A percentile compares a stretch with the other conserved stretches of the same genome.
Evolutionary conservation across 2,329 filamentous ascomycete species (phyloP).

Genomic region (Diaporthe amygdali): DNA sequence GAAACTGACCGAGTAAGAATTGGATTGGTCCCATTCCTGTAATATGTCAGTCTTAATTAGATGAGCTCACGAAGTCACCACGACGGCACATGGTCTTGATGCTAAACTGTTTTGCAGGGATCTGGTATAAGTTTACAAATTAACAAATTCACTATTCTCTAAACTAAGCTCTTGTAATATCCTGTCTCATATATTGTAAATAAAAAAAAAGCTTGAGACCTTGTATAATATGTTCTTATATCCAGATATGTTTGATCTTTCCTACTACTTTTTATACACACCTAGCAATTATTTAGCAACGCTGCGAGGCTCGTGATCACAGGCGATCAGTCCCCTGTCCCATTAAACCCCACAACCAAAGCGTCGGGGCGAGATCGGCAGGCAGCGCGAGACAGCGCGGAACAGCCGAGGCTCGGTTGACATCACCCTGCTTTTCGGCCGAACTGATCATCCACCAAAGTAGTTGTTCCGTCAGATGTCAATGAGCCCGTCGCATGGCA

Average conservation of each 20-base stretch:
- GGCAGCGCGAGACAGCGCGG: not conserved
- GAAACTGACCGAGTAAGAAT: no score
- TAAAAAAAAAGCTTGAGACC: no score
- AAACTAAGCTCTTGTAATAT: no score
- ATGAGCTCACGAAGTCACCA: conserved; percentile 17
- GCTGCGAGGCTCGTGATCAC: not conserved
- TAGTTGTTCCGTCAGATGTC: not conserved
- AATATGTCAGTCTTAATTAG: no score
- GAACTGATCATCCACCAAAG: not conserved
- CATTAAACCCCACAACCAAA: not conserved
- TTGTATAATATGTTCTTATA: no score
- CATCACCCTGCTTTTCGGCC: not conserved
- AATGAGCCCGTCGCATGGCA: not conserved
- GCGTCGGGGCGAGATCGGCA: conserved; percentile 19
- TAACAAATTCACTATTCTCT: not conserved
- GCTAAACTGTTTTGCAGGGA: not conserved
- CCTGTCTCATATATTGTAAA: no score
- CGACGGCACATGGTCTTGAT: conserved; percentile 20
- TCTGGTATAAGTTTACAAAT: not conserved
- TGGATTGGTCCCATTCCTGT: no score
- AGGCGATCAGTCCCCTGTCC: not conserved
- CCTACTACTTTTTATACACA: not conserved
- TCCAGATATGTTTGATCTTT: no score
- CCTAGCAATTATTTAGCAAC: not conserved
- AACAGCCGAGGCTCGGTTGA: conserved; percentile 24